A percentile compares a stretch with the other conserved stretches of the same genome.
These are phyloP conservation scores for Phytophthora tubulina DNA, from an alignment of 352 stramenopile species.

Conservation along the genomic window DNA sequence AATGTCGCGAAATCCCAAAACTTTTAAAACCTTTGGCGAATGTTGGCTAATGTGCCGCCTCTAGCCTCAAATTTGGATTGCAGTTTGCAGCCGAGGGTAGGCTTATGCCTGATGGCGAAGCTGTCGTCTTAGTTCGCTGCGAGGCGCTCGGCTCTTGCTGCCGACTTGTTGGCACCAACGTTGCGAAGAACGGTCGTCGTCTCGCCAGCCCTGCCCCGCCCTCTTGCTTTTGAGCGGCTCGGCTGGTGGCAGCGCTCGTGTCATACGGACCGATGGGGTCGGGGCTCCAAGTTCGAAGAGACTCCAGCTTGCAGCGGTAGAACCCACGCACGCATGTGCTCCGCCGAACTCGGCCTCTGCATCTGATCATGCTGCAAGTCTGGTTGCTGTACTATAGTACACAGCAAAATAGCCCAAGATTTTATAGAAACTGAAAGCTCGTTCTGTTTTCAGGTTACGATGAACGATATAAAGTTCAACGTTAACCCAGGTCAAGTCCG, in stretches of 20 bases:
- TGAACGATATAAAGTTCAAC: conserved; percentile 1
- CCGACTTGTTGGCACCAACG: not conserved
- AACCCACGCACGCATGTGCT: conserved; percentile 14
- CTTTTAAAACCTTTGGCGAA: conserved; percentile 32
- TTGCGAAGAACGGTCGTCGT: conserved; percentile 11
- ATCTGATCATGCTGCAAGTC: conserved; percentile 19
- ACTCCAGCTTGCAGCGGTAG: not conserved
- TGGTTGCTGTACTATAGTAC: not conserved
- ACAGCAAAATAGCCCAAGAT: not conserved
- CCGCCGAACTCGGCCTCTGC: not conserved
- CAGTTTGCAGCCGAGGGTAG: conserved; percentile 16
- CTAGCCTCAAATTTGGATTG: conserved; percentile 14
- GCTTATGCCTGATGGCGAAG: not conserved
- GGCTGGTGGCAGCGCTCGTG: conserved; percentile 19
- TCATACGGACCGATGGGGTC: conserved; percentile 21
- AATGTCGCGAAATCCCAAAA: conserved; percentile 25
- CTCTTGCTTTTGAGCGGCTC: conserved; percentile 14
- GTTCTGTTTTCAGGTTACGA: not conserved
- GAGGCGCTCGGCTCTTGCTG: conserved; percentile 2
- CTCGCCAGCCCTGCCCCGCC: conserved; percentile 9
- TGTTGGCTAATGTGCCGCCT: conserved; percentile 20
- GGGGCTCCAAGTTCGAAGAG: too few relatives aligned
- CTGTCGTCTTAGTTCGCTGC: not conserved
- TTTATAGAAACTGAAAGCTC: not conserved
- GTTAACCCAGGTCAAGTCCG: not conserved